Evolutionary conservation across 2,329 filamentous ascomycete genomes (phyloP).

Genomic region (Phaeosphaeriaceae sp.): DNA sequence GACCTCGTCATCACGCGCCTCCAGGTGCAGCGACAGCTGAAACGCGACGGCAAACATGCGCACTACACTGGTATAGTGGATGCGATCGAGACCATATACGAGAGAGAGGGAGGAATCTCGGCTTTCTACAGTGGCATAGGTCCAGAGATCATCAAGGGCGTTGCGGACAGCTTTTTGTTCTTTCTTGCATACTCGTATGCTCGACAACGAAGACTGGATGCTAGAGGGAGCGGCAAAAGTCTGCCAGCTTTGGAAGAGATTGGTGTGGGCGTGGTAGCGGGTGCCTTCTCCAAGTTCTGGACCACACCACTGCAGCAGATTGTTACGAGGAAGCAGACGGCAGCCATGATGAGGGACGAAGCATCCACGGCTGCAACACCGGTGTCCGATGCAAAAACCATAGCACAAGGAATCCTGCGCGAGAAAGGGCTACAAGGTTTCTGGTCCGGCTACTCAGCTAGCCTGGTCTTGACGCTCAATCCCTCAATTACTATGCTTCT

Average conservation of each 20-base stretch:
- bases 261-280: conserved; percentile 74
- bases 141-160: conserved; percentile 54
- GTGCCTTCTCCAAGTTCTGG: conserved; percentile 75
- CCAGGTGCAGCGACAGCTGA: conserved; percentile 74
- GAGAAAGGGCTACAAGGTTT: conserved; percentile 79
- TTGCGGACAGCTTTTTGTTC: conserved; percentile 81
- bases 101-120: conserved; percentile 70
- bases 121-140: conserved; percentile 68
- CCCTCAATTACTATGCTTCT: conserved; percentile 86
- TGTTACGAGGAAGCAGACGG: conserved; percentile 81
- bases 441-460: conserved; percentile 88
- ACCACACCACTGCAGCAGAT: conserved; percentile 85
- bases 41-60: conserved; percentile 45
- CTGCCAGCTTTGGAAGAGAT: conserved; percentile 76
- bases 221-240: conserved; percentile 36
- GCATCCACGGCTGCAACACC: conserved; percentile 36
- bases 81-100: conserved; percentile 74
- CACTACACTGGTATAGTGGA: conserved; percentile 73
- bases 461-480: conserved; percentile 80
- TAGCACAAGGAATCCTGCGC: conserved; percentile 67
- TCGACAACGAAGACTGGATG: conserved; percentile 51
- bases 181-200: conserved; percentile 79
- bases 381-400: conserved; percentile 58
- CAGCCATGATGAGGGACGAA: conserved; percentile 57
- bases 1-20: conserved; percentile 82